Evolutionary conservation across 164 flowering plant species (phyloP), one percentile per base, ranked within the genome.

Genomic region (Vitis rotundifolia): DNA sequence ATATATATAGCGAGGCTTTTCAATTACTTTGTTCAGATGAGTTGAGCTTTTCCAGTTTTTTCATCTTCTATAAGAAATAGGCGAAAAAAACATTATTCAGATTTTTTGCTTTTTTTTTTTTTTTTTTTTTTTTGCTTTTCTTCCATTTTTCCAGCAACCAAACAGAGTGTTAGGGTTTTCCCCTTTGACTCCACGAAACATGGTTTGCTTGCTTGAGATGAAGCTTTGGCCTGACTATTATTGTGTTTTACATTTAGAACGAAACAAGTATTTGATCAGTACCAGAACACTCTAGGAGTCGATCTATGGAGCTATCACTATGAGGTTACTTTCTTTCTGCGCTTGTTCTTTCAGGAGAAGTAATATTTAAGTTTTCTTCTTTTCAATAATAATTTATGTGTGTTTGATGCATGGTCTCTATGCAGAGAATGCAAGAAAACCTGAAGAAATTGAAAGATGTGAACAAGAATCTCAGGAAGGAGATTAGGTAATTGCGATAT

Each of bases 221-320:
- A 13, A 9, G 6, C 61, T 26, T 9, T 49, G 16, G 50, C 49
- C 16, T 48, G 0, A 13, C 1, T 63, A n/a, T 10, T 13, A 31
- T 50, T 18, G 19, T 29, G 37, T 29, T 68, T 16, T 10, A 59
- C 0, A 8, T 44, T 13, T 47, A 83, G 86, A 49, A 80, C 84
- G 9, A 83, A 83, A 77, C 49, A 78, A 53, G 15, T 83, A 0
- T 53, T 70, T 50, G 84, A 83, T 70, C 67, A 63, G 75, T 83
- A 80, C 67, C 84, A 78, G 71, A 76, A 18, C 69, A 59, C 63
- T 1, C 9, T 12, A 1, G 73, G 60, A 26, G 44, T 68, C 31
- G 86, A 83, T 76, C 64, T 80, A 4, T 83, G 86, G 86, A 76
- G 62, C 72, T 28, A 78, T 1, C 84, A 78, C 13, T 83, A 80